A percentile compares a stretch with the other conserved stretches of the same genome.
These are phyloP conservation scores for Arabidopsis hybrid DNA, from an alignment of 441 rosid species.

Conservation along the genomic window DNA sequence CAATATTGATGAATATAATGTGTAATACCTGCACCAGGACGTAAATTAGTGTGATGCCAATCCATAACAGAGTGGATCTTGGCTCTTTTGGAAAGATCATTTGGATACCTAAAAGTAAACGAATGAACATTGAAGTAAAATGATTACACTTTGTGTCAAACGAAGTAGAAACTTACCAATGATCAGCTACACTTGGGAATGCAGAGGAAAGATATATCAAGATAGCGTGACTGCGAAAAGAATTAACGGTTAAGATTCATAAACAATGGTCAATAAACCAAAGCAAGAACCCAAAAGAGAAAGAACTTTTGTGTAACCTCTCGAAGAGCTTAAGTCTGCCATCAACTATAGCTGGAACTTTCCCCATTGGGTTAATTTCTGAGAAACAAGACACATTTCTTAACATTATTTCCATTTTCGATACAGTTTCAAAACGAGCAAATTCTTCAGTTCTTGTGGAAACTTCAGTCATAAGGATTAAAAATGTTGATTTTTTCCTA, in stretches of 20 bases:
- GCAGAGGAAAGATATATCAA: conserved; percentile 74
- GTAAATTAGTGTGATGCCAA: conserved; percentile 92
- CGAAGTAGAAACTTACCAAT: conserved; percentile 61
- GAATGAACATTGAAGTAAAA: neutral
- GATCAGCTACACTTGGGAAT: conserved; percentile 86
- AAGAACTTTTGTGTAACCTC: conserved; percentile 53
- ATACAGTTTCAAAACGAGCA: too few species aligned
- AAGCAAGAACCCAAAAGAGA: conserved; percentile 1
- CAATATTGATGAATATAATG: conserved; percentile 20
- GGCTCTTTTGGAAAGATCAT: conserved; percentile 81
- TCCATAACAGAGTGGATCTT: conserved; percentile 86
- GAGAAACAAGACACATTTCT: conserved; percentile 34
- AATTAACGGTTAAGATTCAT: conserved; percentile 23
- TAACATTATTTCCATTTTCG: too few species aligned
- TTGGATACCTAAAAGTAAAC: conserved; percentile 71
- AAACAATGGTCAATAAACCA: neutral
- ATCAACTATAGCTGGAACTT: conserved; percentile 85
- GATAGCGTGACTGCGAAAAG: conserved; percentile 78
- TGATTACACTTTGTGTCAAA: conserved; percentile 3
- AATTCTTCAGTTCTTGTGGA: too few species aligned
- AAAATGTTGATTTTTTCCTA: too few species aligned
- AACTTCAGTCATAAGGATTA: too few species aligned
- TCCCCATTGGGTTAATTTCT: conserved; percentile 76
- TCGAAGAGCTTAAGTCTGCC: conserved; percentile 87
- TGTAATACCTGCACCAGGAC: conserved; percentile 71